phyloP scores from a whole-genome alignment of 2,329 filamentous ascomycete genomes.

The Diaporthe aspalathi region DNA sequence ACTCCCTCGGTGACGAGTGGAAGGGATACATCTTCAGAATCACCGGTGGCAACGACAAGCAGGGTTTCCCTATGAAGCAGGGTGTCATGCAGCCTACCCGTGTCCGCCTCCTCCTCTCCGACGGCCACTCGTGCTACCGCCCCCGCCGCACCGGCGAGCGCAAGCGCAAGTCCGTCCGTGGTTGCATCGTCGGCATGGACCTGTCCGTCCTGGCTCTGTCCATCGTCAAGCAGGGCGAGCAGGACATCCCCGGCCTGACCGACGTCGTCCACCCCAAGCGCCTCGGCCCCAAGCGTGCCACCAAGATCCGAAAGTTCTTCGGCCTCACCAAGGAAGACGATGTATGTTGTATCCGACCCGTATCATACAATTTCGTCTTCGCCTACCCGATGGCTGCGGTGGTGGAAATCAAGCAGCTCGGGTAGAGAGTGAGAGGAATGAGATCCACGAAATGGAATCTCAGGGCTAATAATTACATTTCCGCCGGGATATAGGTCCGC shows the following conservation, averaged over 20 bases:
- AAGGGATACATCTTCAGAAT: slow-evolving; percentile 99
- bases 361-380: slow-evolving; percentile 70
- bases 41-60: slow-evolving; percentile 99
- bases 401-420: slow-evolving; percentile 56
- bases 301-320: slow-evolving; percentile 99
- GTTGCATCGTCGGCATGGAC: slow-evolving; percentile 98
- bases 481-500: slow-evolving; percentile 77
- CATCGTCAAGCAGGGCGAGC: slow-evolving; percentile 98
- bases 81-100: slow-evolving; percentile 98
- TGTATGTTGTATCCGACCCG: slow-evolving; percentile 75
- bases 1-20: slow-evolving; percentile 98
- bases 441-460: slow-evolving; percentile 37
- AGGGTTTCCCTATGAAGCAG: slow-evolving; percentile 99
- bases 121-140: slow-evolving; percentile 99
- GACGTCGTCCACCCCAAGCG: slow-evolving; percentile 99
- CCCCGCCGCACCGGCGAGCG: slow-evolving; percentile 97
- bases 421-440: slow-evolving; percentile 69
- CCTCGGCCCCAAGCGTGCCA: slow-evolving; percentile 98
- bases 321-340: slow-evolving; percentile 99
- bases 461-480: slow-evolving; percentile 54
- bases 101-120: slow-evolving; percentile 95
- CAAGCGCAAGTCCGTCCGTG: slow-evolving; percentile 99
- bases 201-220: slow-evolving; percentile 93
- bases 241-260: slow-evolving; percentile 94
- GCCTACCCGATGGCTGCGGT: slow-evolving; percentile 72